Evolutionary conservation across 176 grass and related monocot genomes (phyloP).

Genomic region (Urochloa ruziziensis): DNA sequence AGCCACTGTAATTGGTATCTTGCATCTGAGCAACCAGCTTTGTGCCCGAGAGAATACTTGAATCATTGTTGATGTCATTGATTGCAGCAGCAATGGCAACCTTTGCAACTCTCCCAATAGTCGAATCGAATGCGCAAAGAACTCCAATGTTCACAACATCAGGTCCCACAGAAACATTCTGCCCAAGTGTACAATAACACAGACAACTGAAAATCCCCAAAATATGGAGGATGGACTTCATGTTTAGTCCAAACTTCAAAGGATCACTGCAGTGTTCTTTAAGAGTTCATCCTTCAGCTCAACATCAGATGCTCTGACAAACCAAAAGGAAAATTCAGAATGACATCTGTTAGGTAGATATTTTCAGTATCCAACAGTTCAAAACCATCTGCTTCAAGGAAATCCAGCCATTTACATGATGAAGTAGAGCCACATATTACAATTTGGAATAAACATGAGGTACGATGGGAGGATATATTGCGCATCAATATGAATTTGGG

Average conservation of each 20-base stretch:
- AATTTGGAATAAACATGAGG: background rate
- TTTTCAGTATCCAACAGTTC: background rate
- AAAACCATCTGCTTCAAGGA: background rate
- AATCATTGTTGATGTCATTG: conserved; percentile 71
- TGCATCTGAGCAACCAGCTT: conserved; percentile 61
- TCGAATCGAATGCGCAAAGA: conserved; percentile 68
- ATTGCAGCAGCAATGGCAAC: conserved; percentile 63
- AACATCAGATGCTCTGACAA: conserved; percentile 22
- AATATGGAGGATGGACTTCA: conserved; percentile 38
- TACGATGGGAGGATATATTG: background rate
- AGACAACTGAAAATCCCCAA: conserved; percentile 42
- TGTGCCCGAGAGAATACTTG: conserved; percentile 60
- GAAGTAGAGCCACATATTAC: background rate
- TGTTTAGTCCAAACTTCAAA: conserved; percentile 24
- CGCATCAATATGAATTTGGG: background rate
- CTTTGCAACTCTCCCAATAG: conserved; percentile 76
- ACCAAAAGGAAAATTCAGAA: conserved; percentile 16
- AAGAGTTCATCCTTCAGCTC: conserved; percentile 22
- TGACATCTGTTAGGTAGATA: conserved; percentile 21
- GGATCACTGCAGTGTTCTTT: background rate
- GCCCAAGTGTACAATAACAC: conserved; percentile 29
- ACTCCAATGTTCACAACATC: conserved; percentile 58
- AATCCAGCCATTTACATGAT: background rate
- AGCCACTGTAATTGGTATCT: conserved; percentile 72
- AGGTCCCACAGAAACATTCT: conserved; percentile 40